Evolutionary conservation across 768 basidiomycete species (phyloP), one percentile per base, ranked within the genome.

Genomic region (Exsudoporus frostii): DNA sequence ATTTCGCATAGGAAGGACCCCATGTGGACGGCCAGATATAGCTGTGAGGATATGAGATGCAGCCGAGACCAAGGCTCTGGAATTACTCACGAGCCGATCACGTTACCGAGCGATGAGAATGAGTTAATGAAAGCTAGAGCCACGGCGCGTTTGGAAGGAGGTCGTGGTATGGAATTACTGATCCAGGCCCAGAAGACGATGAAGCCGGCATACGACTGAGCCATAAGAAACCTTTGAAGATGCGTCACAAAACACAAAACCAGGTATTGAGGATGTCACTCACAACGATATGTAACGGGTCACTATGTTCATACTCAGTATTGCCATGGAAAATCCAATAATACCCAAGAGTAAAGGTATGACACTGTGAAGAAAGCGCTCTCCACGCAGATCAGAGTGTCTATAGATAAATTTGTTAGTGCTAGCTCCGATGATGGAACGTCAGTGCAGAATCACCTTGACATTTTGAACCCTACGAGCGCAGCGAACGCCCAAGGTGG

Each of bases 91-190:
- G 90, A 85, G 56, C 92, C 92, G 39, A 84, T 73, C 38, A 96
- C 77, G 71, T 95, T 95, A 1, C 93, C 93, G 4, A 90, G 76
- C 63, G 90, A 85, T 9, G 86, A 86, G 63, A 91, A 82, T 38
- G 85, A 82, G 67, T 94, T 92, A 62, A 93, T 81, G 55, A 90
- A 71, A 2, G 91, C 92, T 44, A 96, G 76, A 13, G 86, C 86
- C n/a, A 93, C 86, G 3, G 92, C 88, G 5, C 92, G 84, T 70
- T 94, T 95, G n/a, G 86, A 83, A 5, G 90, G 79, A 24, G 92
- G 85, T n/a, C 82, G 81, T 25, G 90, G 82, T 71, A 96, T 75
- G 15, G 77, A 76, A 55, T 77, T 80, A 46, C 76, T 76, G 48
- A 79, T 72, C 82, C 78, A 79, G 6, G 78, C 71, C 65, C 73